Conservation (phyloP, 768 basidiomycete genomes). For the Boletus reticulatus region DNA sequence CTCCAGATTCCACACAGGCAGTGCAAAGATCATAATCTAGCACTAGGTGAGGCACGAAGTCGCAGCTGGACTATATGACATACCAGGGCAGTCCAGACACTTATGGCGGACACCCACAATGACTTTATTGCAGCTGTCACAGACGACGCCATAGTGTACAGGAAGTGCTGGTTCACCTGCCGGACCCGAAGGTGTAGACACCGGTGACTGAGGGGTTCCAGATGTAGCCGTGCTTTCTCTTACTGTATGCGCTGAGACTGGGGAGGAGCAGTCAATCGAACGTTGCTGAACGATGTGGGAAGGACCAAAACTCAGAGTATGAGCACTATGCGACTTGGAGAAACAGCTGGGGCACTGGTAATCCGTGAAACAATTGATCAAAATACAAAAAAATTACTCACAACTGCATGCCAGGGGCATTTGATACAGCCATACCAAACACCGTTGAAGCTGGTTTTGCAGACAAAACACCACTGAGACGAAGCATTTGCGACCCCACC, state of each 20-base stretch:
- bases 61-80: conserved; percentile 12
- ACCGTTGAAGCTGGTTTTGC: conserved; percentile 24
- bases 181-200: background rate
- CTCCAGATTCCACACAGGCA: conserved; percentile 48
- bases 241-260: background rate
- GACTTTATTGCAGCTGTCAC: conserved; percentile 58
- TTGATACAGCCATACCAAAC: conserved; percentile 32
- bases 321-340: conserved; percentile 24
- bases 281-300: conserved; percentile 27
- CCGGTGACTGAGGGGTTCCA: background rate
- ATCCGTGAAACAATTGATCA: conserved; percentile 5
- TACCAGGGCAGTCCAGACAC: conserved; percentile 74
- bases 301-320: conserved; percentile 33
- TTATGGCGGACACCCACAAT: conserved; percentile 74
- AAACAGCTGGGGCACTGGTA: conserved; percentile 29
- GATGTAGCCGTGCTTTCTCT: background rate
- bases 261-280: background rate
- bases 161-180: background rate
- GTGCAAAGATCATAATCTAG: conserved; percentile 75
- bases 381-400: conserved; percentile 12
- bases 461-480: conserved; percentile 31
- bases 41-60: conserved; percentile 1
- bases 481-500: background rate
- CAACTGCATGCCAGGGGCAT: conserved; percentile 31
- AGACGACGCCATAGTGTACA: conserved; percentile 57